Conservation (phyloP, 257 asterid species). For the Solanum virginianum region DNA sequence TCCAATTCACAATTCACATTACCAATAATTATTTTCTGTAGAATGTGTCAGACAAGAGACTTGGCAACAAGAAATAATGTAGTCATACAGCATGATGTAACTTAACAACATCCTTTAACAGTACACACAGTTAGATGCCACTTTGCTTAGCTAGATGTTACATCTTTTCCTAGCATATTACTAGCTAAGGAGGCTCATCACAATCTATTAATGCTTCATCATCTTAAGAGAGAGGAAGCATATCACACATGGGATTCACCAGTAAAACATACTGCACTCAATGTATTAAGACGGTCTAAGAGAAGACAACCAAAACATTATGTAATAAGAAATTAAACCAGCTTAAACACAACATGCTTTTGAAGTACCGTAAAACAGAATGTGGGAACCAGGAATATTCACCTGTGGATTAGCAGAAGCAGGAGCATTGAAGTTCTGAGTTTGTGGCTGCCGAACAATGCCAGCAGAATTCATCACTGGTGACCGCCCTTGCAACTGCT, state of each 20-base stretch:
- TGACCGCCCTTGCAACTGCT: conserved; percentile 9
- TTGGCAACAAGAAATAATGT: background rate
- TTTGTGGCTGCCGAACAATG: background rate
- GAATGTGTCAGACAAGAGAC: background rate
- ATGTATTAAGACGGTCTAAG: background rate
- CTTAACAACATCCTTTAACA: background rate
- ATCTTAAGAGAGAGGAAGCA: background rate
- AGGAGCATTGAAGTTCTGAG: conserved; percentile 6
- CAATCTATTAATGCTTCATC: conserved; percentile 4
- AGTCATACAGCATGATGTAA: background rate
- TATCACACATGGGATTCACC: background rate
- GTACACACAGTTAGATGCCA: background rate
- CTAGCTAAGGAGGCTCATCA: background rate
- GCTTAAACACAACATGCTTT: background rate
- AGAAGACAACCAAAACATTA: conserved; percentile 11
- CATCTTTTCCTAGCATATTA: background rate
- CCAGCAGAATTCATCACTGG: conserved; percentile 1
- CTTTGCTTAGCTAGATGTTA: background rate
- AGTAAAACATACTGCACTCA: background rate
- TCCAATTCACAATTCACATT: background rate
- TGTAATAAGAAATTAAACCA: background rate
- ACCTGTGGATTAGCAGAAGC: conserved; percentile 34
- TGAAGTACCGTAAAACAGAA: conserved; percentile 4
- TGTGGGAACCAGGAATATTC: background rate
- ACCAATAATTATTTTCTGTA: background rate